Percentiles rank a stretch among this genome's conserved stretches.
phyloP scores from a whole-genome alignment of 202 grass and related monocot genomes.

The Digitaria exilis region DNA sequence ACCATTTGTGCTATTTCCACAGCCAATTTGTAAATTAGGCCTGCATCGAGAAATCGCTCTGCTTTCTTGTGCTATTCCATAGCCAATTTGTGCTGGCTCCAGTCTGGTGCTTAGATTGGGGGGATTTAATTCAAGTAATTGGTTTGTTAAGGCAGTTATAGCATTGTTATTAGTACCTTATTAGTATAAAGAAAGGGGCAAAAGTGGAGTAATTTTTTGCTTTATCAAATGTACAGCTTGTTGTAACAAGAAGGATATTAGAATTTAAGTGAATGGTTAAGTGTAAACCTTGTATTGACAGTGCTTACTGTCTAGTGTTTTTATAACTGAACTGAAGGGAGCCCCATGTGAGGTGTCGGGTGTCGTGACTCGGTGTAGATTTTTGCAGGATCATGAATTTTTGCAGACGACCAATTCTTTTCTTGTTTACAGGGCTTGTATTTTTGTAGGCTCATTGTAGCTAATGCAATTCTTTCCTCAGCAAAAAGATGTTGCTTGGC shows the following conservation, averaged over 20 bases:
- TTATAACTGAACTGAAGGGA: not conserved
- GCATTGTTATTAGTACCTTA: not conserved
- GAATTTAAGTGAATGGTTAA: not conserved
- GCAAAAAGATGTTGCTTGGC: not conserved
- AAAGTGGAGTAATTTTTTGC: not conserved
- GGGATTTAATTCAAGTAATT: not conserved
- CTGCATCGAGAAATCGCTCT: constrained; percentile 2
- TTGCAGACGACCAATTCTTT: not conserved
- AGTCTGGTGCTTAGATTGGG: not conserved
- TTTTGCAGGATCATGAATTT: too few species aligned
- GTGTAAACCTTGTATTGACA: not conserved
- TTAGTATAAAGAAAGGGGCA: not conserved
- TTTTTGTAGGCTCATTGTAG: not conserved
- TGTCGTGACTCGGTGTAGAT: not conserved
- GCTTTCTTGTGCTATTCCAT: not conserved
- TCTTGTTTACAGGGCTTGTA: not conserved
- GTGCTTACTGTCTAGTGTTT: not conserved
- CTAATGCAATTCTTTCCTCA: not conserved
- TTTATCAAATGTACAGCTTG: not conserved
- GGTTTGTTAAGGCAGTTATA: not conserved
- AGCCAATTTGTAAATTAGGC: not conserved
- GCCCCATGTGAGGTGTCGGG: not conserved
- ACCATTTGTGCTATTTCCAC: too few species aligned
- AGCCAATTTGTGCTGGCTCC: not conserved
- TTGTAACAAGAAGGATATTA: too few species aligned